phyloP scores from a whole-genome alignment of 2,329 filamentous ascomycete species.

The Samsoniella hepiali region DNA sequence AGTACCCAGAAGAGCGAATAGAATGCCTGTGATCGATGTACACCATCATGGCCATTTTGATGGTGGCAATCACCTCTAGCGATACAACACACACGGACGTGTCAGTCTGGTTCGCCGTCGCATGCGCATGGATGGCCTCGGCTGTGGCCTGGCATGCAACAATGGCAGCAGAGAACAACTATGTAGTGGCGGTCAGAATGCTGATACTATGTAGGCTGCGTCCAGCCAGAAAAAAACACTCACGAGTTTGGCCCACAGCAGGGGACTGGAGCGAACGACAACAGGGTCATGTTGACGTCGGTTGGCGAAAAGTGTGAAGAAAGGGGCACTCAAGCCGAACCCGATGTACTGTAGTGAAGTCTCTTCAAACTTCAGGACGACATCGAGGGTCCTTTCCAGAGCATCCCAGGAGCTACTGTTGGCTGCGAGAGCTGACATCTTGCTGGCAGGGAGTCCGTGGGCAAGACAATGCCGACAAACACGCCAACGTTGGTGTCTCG shows the following conservation, averaged over 20 bases:
- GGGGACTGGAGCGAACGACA: not conserved
- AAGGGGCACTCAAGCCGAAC: no score
- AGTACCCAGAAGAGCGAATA: conserved; percentile 31
- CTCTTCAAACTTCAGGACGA: no score
- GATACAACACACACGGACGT: not conserved
- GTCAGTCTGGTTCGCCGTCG: not conserved
- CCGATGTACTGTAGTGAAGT: no score
- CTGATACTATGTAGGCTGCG: no score
- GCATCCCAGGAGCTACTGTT: no score
- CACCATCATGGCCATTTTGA: not conserved
- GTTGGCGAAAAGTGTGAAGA: no score
- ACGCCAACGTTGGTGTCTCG: no score
- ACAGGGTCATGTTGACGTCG: not conserved
- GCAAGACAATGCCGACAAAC: no score
- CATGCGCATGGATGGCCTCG: not conserved
- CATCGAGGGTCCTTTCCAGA: no score
- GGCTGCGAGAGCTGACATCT: no score
- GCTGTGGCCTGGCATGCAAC: conserved; percentile 1
- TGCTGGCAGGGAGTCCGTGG: no score
- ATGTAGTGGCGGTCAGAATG: not conserved
- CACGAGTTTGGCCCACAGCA: conserved; percentile 6
- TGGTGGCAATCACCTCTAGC: not conserved
- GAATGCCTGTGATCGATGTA: conserved; percentile 31
- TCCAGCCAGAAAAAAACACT: not conserved
- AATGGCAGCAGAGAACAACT: not conserved